Percentiles rank a stretch among this genome's conserved stretches.
Conservation (phyloP, 179 eudicot genomes). For the Actinidia polygama region DNA sequence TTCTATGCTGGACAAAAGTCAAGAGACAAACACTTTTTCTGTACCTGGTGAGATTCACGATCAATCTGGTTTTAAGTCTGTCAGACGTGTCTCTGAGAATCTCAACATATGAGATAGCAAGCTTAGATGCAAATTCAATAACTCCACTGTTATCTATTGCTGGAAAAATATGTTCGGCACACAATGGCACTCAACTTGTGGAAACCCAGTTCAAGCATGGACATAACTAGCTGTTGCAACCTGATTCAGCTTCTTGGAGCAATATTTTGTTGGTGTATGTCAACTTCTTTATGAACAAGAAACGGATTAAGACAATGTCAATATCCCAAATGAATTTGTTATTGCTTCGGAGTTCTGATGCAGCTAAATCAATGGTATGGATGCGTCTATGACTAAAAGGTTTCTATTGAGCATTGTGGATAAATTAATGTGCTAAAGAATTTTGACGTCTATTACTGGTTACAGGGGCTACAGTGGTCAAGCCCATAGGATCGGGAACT, state of each 20-base stretch:
- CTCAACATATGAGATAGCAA: neutral
- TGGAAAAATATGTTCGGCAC: conserved; percentile 14
- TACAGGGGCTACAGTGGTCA: conserved; percentile 44
- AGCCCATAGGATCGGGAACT: conserved; percentile 54
- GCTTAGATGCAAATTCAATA: conserved; percentile 19
- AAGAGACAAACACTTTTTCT: conserved; percentile 16
- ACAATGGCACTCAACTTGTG: neutral
- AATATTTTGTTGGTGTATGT: conserved; percentile 30
- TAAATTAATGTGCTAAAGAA: too few species aligned
- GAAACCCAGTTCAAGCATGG: conserved; percentile 13
- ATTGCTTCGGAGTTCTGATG: conserved; percentile 32
- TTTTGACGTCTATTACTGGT: neutral
- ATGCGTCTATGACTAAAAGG: too few species aligned
- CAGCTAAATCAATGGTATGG: conserved; percentile 42
- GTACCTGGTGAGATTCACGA: conserved; percentile 14
- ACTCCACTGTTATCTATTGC: conserved; percentile 19
- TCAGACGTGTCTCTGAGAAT: neutral
- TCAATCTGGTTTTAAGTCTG: conserved; percentile 7
- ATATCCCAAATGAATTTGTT: conserved; percentile 53
- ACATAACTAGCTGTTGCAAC: conserved; percentile 16
- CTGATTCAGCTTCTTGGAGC: conserved; percentile 15
- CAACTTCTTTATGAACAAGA: conserved; percentile 34
- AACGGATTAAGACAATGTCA: conserved; percentile 37
- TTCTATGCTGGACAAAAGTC: neutral
- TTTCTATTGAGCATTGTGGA: too few species aligned